phyloP scores from a whole-genome alignment of 2,329 filamentous ascomycete species.

The Metarhizium guizhouense region DNA sequence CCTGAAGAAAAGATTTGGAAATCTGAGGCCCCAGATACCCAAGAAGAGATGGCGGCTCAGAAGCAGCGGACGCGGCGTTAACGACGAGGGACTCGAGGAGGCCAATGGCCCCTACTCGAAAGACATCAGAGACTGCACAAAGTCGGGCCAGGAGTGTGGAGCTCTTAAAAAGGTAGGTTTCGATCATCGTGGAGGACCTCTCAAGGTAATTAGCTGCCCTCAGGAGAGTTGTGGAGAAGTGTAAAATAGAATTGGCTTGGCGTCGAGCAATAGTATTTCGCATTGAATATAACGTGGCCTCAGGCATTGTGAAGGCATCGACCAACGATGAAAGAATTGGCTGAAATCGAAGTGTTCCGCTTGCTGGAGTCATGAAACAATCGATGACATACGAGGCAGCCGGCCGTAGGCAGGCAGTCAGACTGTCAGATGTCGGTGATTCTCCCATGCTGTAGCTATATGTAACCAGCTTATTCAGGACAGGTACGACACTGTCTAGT shows the following conservation, averaged over 20 bases:
- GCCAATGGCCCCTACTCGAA: constrained; percentile 55
- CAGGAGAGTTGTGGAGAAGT: constrained; percentile 61
- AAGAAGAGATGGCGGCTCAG: constrained; percentile 88
- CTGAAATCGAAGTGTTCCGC: constrained; percentile 64
- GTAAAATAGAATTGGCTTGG: constrained; percentile 57
- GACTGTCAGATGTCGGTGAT: constrained; percentile 31
- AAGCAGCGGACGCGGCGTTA: constrained; percentile 53
- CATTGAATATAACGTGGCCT: constrained; percentile 53
- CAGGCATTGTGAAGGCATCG: constrained; percentile 33
- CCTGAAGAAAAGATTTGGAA: constrained; percentile 73
- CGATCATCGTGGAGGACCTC: constrained; percentile 55
- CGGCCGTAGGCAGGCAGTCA: constrained; percentile 56
- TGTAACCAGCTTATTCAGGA: constrained; percentile 62
- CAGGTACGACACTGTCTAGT: constrained; percentile 55
- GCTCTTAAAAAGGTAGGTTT: constrained; percentile 72
- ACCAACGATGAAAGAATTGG: constrained; percentile 66
- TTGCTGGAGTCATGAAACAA: constrained; percentile 63
- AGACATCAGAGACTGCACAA: constrained; percentile 60
- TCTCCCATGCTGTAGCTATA: constrained; percentile 71
- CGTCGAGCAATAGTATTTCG: constrained; percentile 45
- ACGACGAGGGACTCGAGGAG: constrained; percentile 67
- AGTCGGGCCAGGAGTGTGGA: constrained; percentile 69
- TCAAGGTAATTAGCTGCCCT: constrained; percentile 58
- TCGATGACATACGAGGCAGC: constrained; percentile 70
- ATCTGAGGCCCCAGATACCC: constrained; percentile 78